Evolutionary conservation across 2,329 filamentous ascomycete genomes (phyloP).

Genomic region (Curvularia eragrostidis): DNA sequence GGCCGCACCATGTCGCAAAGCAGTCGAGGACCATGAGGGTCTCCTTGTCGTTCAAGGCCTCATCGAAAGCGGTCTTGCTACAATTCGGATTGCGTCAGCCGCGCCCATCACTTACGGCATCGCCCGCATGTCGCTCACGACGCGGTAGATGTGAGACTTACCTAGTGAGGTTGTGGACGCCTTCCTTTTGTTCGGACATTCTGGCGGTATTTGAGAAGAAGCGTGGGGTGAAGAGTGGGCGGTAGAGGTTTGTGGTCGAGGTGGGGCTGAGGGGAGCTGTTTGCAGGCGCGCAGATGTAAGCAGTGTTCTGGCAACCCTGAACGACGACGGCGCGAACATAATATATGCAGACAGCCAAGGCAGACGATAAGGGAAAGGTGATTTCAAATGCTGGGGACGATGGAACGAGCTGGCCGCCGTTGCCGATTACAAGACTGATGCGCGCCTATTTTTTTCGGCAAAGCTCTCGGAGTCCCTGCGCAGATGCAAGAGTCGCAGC

Average conservation of each 20-base stretch:
- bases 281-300: slow-evolving; percentile 50
- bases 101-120: slow-evolving; percentile 20
- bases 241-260: slow-evolving; percentile 41
- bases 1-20: slow-evolving; percentile 91
- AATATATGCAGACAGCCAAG: slow-evolving; percentile 40
- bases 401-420: slow-evolving; percentile 45
- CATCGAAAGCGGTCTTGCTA: slow-evolving; percentile 67
- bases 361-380: slow-evolving; percentile 26
- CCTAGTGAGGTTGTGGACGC: slow-evolving; percentile 59
- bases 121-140: slow-evolving; percentile 8
- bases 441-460: slow-evolving; percentile 42
- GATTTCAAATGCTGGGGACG: slow-evolving; percentile 46
- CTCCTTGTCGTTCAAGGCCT: slow-evolving; percentile 59
- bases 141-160: slow-evolving; percentile 40
- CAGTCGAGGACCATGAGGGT: slow-evolving; percentile 80
- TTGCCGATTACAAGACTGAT: slow-evolving; percentile 40
- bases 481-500: slow-evolving; percentile 19
- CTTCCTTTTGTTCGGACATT: slow-evolving; percentile 51
- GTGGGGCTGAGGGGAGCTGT: slow-evolving; percentile 42
- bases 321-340: slow-evolving; percentile 51
- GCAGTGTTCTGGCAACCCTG: slow-evolving; percentile 50
- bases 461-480: slow-evolving; percentile 37
- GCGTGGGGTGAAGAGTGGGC: slow-evolving; percentile 42
- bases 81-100: slow-evolving; percentile 19
- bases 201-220: slow-evolving; percentile 53